Base-by-base conservation (phyloP, 1,284 basidiomycete genomes). In the Amylostereum chailletii region DNA sequence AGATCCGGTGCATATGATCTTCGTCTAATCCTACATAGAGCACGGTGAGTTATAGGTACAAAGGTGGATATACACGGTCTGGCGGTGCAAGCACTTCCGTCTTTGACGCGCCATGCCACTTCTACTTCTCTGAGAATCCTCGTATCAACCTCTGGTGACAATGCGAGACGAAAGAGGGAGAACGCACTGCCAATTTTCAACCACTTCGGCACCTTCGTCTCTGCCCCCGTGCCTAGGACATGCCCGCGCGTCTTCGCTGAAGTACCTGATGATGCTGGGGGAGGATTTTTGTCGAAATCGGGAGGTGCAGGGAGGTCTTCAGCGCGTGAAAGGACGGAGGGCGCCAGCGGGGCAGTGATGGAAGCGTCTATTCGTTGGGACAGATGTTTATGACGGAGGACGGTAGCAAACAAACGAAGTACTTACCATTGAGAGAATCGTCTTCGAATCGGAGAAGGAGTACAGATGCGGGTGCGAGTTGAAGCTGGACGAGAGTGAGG, bases 391-490 rank as follows among this genome's bases (percentile, higher is more conserved):
- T 41, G 31, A 42, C 52, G 34, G 48, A 26, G 6, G 39, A n/a
- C 4, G 32, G 32, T 11, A 33, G 10, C 45, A 40, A 27, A 19
- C 4, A 3, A 26, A 30, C 34, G 8, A 11, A 7, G 43, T 33
- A 63, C 71, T 34, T 55, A 88, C 90, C 72, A 59, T 94, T 92
- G 45, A 91, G 64, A 5, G 64, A 61, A 1, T 83, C 80, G 43
- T 90, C 80, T 46, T 82, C 74, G 62, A 94, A 95, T 50, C 81
- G 76, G 47, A 94, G 67, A 41, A 85, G 68, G 3, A 94, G 74
- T 10, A 93, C 69, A 2, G 90, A 88, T 1, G 86, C 83, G 0
- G 92, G 91, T 0, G 89, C 80, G 33, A 94, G 71, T 26, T 87
- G 78, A 6, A 94, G 73, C 47, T 91, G 77, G 0, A 72, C 67